Evolutionary conservation across 2,329 filamentous ascomycete genomes (phyloP), one percentile per base, ranked within the genome.

Genomic region (Hypocrella siamensis): DNA sequence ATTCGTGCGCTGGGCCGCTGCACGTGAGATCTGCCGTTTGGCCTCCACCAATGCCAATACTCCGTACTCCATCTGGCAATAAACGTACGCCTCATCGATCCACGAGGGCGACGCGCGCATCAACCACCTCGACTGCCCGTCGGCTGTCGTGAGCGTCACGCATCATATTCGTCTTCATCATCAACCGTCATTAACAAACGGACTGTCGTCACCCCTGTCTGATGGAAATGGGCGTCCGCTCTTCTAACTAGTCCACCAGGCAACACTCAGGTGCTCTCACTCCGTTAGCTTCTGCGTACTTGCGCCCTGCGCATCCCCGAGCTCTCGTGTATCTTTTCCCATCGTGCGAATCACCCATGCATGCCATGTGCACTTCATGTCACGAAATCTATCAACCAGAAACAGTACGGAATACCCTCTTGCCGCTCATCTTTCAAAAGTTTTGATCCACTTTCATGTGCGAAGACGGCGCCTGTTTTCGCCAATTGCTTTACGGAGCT

Each of bases 51-150:
- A n/a, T n/a, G n/a, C n/a, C n/a, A n/a, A n/a, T n/a, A n/a, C 18
- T 19, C 26, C 15, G 25, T 14, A 27, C 17, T 9, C 30, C 7
- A 22, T 12, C 21, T 12, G 12, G 7, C 7, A 22, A 12, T 22
- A 22, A 12, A 7, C 7, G 21, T 22, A 22, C 26, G 19, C 21
- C 19, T 31, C 22, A 18, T 4, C 28, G 29, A 30, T 31, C 38
- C 37, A 35, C 35, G 37, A 41, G 29, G 30, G 26, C 33, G 35
- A 39, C 35, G 35, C 38, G 37, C 30, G 32, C 32, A 38, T 34
- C 32, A 17, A 31, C 30, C 31, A 37, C 31, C 29, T 37, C 26
- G 18, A 36, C 34, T 19, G 29, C 27, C 24, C 28, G 19, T 22
- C 30, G 24, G 16, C 19, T 30, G 35, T 31, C 34, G 24, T 32